phyloP scores from a whole-genome alignment of 495 filamentous ascomycete genomes.

The Aspergillus sparsus region DNA sequence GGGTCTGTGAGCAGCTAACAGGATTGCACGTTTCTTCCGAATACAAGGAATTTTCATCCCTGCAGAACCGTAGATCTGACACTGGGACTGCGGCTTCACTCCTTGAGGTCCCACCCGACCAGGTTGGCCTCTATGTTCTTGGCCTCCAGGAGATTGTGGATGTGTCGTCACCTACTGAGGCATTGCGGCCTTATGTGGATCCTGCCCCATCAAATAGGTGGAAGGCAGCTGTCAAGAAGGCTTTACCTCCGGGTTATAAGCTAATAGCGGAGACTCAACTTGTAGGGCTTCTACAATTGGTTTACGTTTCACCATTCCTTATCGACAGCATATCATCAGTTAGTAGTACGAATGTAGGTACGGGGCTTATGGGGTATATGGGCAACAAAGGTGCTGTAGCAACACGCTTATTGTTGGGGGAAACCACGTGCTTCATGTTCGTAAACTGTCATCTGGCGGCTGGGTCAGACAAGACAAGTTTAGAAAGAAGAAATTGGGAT shows the following conservation, averaged over 20 bases:
- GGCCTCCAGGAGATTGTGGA: constrained; percentile 93
- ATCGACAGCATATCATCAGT: constrained; percentile 71
- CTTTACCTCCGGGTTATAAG: constrained; percentile 74
- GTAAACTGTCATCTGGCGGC: constrained; percentile 90
- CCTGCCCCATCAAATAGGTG: constrained; percentile 68
- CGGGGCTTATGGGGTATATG: constrained; percentile 86
- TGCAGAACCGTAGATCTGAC: background rate
- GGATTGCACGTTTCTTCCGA: constrained; percentile 33
- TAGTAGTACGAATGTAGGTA: constrained; percentile 76
- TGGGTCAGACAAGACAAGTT: constrained; percentile 70
- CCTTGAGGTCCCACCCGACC: constrained; percentile 41
- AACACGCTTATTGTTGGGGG: constrained; percentile 81
- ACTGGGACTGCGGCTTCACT: background rate
- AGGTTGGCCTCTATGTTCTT: constrained; percentile 85
- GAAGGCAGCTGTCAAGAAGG: constrained; percentile 70
- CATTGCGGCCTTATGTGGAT: constrained; percentile 72
- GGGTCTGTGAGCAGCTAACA: constrained; percentile 60
- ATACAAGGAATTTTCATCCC: constrained; percentile 2
- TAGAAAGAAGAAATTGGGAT: constrained; percentile 91
- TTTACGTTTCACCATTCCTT: constrained; percentile 79
- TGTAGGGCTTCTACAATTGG: constrained; percentile 78
- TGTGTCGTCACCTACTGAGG: constrained; percentile 66
- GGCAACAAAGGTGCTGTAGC: constrained; percentile 94
- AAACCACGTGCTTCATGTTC: constrained; percentile 85
- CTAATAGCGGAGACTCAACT: constrained; percentile 80